Evolutionary conservation across 768 basidiomycete genomes (phyloP).

Genomic region (Tulasnella sp.): DNA sequence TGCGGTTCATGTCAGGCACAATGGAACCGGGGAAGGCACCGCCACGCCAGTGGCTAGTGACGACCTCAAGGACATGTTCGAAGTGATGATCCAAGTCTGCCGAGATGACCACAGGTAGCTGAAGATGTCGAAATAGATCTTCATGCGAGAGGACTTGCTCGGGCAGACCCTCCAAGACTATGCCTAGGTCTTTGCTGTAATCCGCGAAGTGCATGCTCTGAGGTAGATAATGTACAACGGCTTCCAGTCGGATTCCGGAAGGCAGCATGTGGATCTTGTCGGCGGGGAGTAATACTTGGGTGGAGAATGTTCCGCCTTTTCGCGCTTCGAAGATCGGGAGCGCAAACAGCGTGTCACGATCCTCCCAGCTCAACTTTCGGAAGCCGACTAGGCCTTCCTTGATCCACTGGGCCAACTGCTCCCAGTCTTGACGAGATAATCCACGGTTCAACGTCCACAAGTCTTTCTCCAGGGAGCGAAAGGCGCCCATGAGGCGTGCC

Average conservation of each 20-base stretch:
- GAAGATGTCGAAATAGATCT: neutral
- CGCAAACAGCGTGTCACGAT: neutral
- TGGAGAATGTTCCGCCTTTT: neutral
- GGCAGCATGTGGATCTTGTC: neutral
- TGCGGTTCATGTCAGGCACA: slow-evolving; percentile 1
- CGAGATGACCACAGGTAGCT: neutral
- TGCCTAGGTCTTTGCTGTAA: neutral
- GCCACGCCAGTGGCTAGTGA: neutral
- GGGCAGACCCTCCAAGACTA: neutral
- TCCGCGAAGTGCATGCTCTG: neutral
- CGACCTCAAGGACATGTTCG: neutral
- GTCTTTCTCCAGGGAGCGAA: neutral
- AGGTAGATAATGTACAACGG: neutral
- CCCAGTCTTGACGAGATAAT: neutral
- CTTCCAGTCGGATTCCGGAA: neutral
- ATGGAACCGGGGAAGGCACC: neutral
- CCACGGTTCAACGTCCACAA: neutral
- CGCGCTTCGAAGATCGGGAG: neutral
- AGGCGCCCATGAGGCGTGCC: neutral
- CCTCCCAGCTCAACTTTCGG: neutral
- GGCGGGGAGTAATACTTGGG: neutral
- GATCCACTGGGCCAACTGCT: neutral
- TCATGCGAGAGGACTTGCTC: neutral
- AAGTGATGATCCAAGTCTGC: neutral
- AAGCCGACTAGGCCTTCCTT: neutral